A percentile compares a stretch with the other conserved stretches of the same genome.
Conservation (phyloP, 306 rosid genomes). For the Sicyos baderoa region DNA sequence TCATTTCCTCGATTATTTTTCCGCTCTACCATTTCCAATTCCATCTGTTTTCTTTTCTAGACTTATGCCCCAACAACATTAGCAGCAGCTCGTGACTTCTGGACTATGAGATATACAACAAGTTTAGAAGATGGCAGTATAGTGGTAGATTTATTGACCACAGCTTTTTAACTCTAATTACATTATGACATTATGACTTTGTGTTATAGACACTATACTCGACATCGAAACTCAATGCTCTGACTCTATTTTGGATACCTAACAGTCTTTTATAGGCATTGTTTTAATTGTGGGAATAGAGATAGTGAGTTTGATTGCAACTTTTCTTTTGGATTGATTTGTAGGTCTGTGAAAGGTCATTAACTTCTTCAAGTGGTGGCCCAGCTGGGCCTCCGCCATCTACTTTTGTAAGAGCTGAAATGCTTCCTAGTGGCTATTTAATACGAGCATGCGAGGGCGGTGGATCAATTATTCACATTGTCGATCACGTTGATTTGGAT, state of each 20-base stretch:
- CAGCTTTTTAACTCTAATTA: background rate
- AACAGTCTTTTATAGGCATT: background rate
- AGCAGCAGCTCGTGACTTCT: constrained; percentile 96
- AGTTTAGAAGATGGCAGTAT: constrained; percentile 93
- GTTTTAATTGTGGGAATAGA: background rate
- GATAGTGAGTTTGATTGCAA: background rate
- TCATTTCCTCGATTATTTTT: background rate
- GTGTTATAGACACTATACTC: background rate
- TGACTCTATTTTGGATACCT: background rate
- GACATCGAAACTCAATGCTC: background rate
- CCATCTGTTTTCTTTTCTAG: constrained; percentile 26
- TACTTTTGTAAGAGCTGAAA: constrained; percentile 72
- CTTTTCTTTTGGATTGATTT: constrained; percentile 7
- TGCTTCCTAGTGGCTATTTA: constrained; percentile 92
- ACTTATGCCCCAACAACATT: constrained; percentile 90
- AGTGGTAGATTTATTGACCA: constrained; percentile 48
- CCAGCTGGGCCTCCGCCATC: constrained; percentile 78
- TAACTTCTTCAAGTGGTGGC: constrained; percentile 78
- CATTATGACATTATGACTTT: background rate
- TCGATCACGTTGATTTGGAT: constrained; percentile 83
- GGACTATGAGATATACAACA: constrained; percentile 84
- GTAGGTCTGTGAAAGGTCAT: constrained; percentile 88
- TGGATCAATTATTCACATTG: constrained; percentile 89
- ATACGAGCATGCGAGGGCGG: constrained; percentile 95
- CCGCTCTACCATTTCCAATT: background rate